Percentiles rank a stretch among this genome's conserved stretches.
Conservation (phyloP, 768 basidiomycete species). For the Trametes gibbosa region DNA sequence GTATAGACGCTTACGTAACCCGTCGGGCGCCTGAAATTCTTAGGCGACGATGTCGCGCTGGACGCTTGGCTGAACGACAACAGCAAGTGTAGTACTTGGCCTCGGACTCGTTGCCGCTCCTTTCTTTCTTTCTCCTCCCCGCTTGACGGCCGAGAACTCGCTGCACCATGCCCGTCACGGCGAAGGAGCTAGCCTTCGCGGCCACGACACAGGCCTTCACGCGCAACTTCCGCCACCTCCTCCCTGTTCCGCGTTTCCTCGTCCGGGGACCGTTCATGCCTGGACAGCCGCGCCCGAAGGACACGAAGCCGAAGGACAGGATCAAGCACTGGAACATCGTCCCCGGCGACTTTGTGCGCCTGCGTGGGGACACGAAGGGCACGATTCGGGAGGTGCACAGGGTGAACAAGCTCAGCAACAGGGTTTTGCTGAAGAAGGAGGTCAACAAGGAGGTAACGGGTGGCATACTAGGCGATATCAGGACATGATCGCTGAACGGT, state of each 20-base stretch:
- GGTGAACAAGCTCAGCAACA: conserved; percentile 72
- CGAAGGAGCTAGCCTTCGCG: conserved; percentile 23
- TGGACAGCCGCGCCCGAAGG: conserved; percentile 46
- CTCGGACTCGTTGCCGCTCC: neutral
- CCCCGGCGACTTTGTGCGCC: conserved; percentile 75
- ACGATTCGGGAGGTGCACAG: conserved; percentile 66
- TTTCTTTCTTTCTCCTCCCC: neutral
- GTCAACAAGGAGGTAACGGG: conserved; percentile 31
- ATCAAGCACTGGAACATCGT: conserved; percentile 88
- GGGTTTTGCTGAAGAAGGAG: conserved; percentile 52
- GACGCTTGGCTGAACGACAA: conserved; percentile 1
- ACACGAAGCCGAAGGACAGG: conserved; percentile 60
- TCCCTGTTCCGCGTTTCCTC: conserved; percentile 57
- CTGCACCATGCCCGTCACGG: conserved; percentile 9
- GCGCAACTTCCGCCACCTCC: conserved; percentile 64
- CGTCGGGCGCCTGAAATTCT: conserved; percentile 9
- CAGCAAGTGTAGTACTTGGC: neutral
- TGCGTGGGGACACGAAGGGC: conserved; percentile 61
- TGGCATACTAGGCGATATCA: neutral
- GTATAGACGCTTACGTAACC: conserved; percentile 6
- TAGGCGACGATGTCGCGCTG: conserved; percentile 14
- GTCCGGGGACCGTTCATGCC: conserved; percentile 14
- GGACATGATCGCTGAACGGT: conserved; percentile 1
- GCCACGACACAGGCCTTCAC: conserved; percentile 42
- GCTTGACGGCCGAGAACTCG: neutral